phyloP scores from a whole-genome alignment of 164 flowering plant species.

The Echeveria elegans region DNA sequence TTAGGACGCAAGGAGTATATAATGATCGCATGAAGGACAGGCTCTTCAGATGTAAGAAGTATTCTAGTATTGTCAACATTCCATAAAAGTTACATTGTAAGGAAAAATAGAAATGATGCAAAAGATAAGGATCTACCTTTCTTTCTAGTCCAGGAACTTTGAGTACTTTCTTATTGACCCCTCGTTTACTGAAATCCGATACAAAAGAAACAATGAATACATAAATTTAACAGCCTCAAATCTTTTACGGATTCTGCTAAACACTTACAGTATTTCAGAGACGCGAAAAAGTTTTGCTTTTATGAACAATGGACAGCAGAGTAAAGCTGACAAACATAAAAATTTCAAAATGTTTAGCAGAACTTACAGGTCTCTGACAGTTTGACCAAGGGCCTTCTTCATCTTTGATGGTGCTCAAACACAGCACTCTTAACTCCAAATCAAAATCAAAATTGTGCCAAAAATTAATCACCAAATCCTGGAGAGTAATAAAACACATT shows the following conservation, averaged over 20 bases:
- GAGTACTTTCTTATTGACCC: constrained; percentile 92
- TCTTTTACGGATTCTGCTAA: neutral
- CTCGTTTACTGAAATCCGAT: constrained; percentile 73
- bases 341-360: neutral
- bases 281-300: neutral
- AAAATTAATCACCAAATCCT: neutral
- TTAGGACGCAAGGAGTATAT: no score
- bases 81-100: neutral
- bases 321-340: neutral
- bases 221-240: no score
- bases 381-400: constrained; percentile 92
- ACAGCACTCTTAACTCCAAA: constrained; percentile 9
- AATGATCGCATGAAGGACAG: neutral
- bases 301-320: neutral
- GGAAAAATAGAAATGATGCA: neutral
- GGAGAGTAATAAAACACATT: neutral
- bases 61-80: neutral
- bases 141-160: constrained; percentile 95
- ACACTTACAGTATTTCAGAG: neutral
- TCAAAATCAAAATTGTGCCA: neutral
- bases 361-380: constrained; percentile 91
- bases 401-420: constrained; percentile 25
- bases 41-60: neutral
- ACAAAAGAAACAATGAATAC: constrained; percentile 1
- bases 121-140: constrained; percentile 41